Percentiles rank a stretch among this genome's conserved stretches.
Evolutionary conservation across 495 filamentous ascomycete genomes (phyloP).

Genomic region (Tricharina praecox): DNA sequence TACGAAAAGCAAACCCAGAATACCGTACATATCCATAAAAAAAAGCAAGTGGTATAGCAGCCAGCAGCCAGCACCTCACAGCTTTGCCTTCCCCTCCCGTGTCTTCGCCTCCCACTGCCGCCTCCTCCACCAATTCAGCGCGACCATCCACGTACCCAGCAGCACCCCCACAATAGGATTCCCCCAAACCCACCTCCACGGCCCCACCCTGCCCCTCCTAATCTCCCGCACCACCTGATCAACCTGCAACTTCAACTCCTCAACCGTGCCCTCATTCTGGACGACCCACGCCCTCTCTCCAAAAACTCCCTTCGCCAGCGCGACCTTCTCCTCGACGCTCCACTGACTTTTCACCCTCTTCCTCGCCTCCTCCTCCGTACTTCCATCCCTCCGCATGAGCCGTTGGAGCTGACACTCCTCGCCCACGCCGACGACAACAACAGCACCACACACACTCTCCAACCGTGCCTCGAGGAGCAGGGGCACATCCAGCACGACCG

Average conservation of each 20-base stretch:
- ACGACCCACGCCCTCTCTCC: conserved; percentile 50
- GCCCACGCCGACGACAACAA: conserved; percentile 75
- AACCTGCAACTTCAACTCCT: conserved; percentile 49
- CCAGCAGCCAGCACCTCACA: conserved; percentile 29
- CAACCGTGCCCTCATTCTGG: conserved; percentile 65
- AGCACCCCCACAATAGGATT: conserved; percentile 54
- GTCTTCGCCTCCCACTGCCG: conserved; percentile 51
- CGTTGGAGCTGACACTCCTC: conserved; percentile 62
- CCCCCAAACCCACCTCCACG: conserved; percentile 67
- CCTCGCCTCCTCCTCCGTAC: conserved; percentile 63
- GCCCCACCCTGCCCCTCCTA: conserved; percentile 44
- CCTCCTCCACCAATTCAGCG: conserved; percentile 48
- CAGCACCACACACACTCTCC: conserved; percentile 60
- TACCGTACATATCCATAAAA: neutral
- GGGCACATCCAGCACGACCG: conserved; percentile 83
- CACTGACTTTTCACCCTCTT: conserved; percentile 70
- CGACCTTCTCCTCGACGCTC: conserved; percentile 62
- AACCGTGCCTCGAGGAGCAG: conserved; percentile 74
- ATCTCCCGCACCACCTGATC: conserved; percentile 43
- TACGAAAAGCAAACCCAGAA: too few species aligned
- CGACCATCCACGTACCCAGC: conserved; percentile 48
- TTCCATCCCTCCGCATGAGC: conserved; percentile 48
- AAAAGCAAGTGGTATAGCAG: neutral
- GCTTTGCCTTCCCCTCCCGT: conserved; percentile 47
- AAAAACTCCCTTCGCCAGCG: conserved; percentile 38